These are phyloP conservation scores for Puccinia coronata DNA, from an alignment of 1,284 basidiomycete species.

Conservation along the genomic window DNA sequence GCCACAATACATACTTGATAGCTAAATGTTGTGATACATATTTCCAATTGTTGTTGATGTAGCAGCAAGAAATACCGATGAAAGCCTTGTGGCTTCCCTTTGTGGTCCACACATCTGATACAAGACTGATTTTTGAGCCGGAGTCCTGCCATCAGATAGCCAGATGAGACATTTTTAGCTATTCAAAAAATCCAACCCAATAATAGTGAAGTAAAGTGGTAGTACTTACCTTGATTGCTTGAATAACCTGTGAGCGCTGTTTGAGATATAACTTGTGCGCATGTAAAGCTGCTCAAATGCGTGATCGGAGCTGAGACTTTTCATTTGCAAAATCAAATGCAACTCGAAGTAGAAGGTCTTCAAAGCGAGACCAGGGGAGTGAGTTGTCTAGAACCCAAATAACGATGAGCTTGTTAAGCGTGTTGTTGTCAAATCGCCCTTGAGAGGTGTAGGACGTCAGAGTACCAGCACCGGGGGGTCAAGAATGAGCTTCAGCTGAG, in stretches of 20 bases:
- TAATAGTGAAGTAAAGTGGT: no score
- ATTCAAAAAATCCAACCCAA: background rate
- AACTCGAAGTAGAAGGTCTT: background rate
- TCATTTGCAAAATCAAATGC: background rate
- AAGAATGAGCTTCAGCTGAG: no score
- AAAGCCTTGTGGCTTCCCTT: slow-evolving; percentile 14
- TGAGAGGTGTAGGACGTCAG: background rate
- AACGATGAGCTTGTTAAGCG: background rate
- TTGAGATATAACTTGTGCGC: background rate
- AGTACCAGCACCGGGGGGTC: background rate
- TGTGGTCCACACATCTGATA: background rate
- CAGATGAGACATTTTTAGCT: background rate
- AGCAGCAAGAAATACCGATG: slow-evolving; percentile 15
- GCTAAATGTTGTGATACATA: background rate
- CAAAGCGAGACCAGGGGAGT: background rate
- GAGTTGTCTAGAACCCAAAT: background rate
- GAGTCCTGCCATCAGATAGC: background rate
- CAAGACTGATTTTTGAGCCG: background rate
- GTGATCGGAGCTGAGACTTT: background rate
- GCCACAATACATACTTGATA: slow-evolving; percentile 8
- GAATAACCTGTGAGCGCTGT: background rate
- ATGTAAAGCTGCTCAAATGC: background rate
- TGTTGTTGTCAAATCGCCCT: slow-evolving; percentile 5
- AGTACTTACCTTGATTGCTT: background rate
- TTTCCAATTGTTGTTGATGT: background rate